Evolutionary conservation across 2,329 filamentous ascomycete species (phyloP).

Genomic region (Xylaria sp.): DNA sequence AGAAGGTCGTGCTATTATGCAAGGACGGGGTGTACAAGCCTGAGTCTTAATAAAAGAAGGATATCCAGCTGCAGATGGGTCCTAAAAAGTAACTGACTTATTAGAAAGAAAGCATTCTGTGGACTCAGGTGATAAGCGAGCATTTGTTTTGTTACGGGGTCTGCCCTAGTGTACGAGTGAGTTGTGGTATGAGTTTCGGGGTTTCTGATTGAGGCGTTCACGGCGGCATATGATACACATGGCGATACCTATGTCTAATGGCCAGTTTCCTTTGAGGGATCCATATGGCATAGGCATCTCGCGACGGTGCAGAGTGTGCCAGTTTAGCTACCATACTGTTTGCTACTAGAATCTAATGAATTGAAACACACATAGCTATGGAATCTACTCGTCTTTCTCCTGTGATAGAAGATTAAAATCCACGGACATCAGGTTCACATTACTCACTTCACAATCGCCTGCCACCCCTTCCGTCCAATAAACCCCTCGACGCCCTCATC

Average conservation of each 20-base stretch:
- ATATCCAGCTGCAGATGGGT: neutral
- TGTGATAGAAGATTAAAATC: no score
- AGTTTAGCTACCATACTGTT: neutral
- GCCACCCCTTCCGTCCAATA: slow-evolving; percentile 56
- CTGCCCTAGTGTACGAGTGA: neutral
- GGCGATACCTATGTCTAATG: neutral
- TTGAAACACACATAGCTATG: neutral
- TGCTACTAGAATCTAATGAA: neutral
- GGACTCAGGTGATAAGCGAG: neutral
- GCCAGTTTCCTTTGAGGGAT: neutral
- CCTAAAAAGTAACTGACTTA: neutral
- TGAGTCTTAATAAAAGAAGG: slow-evolving; percentile 32
- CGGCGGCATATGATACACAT: neutral
- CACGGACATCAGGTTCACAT: neutral
- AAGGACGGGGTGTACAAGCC: slow-evolving; percentile 74
- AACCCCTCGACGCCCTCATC: slow-evolving; percentile 58
- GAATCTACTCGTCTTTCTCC: neutral
- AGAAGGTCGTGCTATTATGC: slow-evolving; percentile 83
- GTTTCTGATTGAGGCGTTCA: neutral
- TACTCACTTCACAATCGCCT: slow-evolving; percentile 36
- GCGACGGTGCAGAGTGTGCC: neutral
- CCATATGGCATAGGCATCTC: neutral
- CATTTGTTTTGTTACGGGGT: neutral
- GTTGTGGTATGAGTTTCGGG: neutral
- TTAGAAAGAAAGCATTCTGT: neutral